Evolutionary conservation across 1,284 basidiomycete genomes (phyloP), one percentile per base, ranked within the genome.

Genomic region (Heimioporus retisporus): DNA sequence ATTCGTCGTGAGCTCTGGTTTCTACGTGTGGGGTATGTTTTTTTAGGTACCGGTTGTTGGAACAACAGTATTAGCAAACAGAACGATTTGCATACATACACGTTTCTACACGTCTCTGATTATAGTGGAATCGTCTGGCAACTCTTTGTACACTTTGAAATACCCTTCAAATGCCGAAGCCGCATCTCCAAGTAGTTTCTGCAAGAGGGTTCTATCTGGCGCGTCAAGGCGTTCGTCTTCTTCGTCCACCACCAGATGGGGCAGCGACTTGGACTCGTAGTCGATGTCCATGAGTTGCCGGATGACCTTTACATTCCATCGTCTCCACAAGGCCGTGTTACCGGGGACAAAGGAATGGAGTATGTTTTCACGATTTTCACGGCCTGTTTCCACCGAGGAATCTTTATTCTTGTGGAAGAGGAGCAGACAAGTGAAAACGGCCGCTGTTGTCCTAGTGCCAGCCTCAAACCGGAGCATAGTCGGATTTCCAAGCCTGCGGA

Each of bases 281-380:
- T 65, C 55, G 4, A 64, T 51, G 7, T 54, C 19, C n/a, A 67
- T 21, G 31, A 73, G 53, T 23, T 75, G 71, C 7, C 54, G 10
- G 11, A 68, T 25, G 13, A 75, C 71, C 51, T 64, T 75, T 1
- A 48, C 14, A 43, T 14, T 68, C 76, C 72, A 78, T 21, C 42
- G 40, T 25, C 11, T 57, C 76, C 75, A 77, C 21, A 75, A 67
- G 10, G 21, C 11, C 4, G 72, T 76, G 2, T 75, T 56, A 25
- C 73, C 72, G 18, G 70, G 44, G 23, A 79, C 3, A 40, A 68
- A 68, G 3, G 53, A 55, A 7, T 56, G n/a, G 44, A 77, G 68
- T 21, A 70, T 58, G 42, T 31, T 55, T 7, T 0, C 7, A 18
- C 63, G 35, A 8, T 10, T 63, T 1, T 11, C 11, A 11, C n/a